Percentiles rank a stretch among this genome's conserved stretches.
phyloP scores from a whole-genome alignment of 1,284 basidiomycete species.

The Lentinula novae-zelandiae region DNA sequence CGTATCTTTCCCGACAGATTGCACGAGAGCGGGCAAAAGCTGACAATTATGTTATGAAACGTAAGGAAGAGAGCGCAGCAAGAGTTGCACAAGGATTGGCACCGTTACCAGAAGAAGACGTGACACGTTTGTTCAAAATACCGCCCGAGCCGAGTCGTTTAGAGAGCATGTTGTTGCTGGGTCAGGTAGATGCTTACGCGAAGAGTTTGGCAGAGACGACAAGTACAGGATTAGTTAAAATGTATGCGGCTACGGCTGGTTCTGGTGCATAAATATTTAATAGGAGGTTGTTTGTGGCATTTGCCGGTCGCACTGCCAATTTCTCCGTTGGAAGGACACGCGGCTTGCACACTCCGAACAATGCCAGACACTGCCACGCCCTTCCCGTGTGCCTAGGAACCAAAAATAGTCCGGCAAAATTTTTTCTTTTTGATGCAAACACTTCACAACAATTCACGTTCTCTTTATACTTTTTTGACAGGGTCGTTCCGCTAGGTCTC shows the following conservation, averaged over 20 bases:
- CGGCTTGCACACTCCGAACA: neutral
- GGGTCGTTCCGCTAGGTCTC: neutral
- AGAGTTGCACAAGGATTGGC: constrained; percentile 83
- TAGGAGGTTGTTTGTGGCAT: neutral
- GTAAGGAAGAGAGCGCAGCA: constrained; percentile 86
- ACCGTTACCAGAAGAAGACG: constrained; percentile 85
- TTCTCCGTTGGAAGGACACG: neutral
- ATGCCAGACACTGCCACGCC: neutral
- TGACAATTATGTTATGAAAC: constrained; percentile 77
- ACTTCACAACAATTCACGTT: neutral
- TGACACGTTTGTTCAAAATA: constrained; percentile 82
- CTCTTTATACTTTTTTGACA: neutral
- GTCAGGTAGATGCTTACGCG: constrained; percentile 84
- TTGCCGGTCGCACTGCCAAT: neutral
- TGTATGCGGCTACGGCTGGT: constrained; percentile 62
- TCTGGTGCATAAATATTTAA: constrained; percentile 18
- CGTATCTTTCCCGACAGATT: constrained; percentile 90
- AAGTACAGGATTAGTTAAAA: constrained; percentile 68
- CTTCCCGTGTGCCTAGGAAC: neutral
- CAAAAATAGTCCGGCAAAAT: neutral
- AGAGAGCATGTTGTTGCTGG: constrained; percentile 83
- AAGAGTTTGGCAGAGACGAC: constrained; percentile 74
- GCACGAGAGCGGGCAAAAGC: constrained; percentile 84
- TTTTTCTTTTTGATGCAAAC: neutral
- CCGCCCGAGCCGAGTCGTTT: constrained; percentile 87